phyloP scores from a whole-genome alignment of 345 rosid species.

The Firmiana major region DNA sequence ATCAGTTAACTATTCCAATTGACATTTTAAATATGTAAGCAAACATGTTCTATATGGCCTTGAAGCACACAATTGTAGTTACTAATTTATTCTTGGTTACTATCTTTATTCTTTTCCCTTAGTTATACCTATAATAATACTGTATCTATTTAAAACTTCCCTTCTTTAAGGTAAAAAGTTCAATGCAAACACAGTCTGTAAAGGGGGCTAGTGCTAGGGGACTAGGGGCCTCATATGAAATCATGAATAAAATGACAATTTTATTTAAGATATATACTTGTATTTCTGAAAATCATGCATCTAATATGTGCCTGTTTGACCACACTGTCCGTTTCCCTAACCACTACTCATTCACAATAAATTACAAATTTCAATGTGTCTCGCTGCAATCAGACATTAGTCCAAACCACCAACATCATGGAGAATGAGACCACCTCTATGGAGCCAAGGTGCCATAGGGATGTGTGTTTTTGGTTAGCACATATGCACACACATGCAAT shows the following conservation, averaged over 20 bases:
- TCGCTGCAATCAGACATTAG: background rate
- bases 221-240: background rate
- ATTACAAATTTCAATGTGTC: background rate
- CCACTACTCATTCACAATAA: background rate
- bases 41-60: background rate
- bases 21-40: background rate
- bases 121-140: background rate
- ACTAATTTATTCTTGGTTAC: background rate
- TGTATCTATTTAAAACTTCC: background rate
- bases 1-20: background rate
- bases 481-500: background rate
- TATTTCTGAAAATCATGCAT: background rate
- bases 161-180: background rate
- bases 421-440: background rate
- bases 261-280: background rate
- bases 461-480: background rate
- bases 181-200: background rate
- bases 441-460: background rate
- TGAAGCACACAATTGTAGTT: background rate
- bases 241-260: background rate
- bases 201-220: background rate
- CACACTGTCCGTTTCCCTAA: background rate
- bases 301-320: background rate
- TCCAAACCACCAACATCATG: background rate
- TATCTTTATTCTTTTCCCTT: background rate